Evolutionary conservation across 768 basidiomycete species (phyloP).

Genomic region (Trametes cinnabarina): DNA sequence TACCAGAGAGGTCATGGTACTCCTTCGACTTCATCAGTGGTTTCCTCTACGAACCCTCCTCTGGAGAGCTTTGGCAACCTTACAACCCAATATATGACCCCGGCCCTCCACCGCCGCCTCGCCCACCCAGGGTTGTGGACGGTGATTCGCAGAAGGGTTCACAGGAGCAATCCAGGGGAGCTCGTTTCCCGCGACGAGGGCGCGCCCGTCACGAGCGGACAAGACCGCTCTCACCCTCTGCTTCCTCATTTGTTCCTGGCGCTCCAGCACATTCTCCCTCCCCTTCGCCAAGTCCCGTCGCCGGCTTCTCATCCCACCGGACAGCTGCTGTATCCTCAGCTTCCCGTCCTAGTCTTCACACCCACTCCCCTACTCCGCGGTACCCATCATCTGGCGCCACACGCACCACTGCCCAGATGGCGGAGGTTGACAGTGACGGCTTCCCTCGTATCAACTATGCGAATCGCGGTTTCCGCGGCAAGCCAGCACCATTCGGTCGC

Average conservation of each 20-base stretch:
- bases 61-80: conserved; percentile 45
- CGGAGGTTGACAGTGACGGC: conserved; percentile 1
- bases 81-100: conserved; percentile 71
- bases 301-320: not conserved
- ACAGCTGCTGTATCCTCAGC: not conserved
- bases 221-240: conserved; percentile 12
- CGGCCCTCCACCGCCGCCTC: conserved; percentile 60
- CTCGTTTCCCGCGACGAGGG: conserved; percentile 1
- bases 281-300: not conserved
- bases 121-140: conserved; percentile 1
- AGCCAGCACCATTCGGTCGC: not conserved
- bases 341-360: not conserved
- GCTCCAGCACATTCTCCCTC: conserved; percentile 5
- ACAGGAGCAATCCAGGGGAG: not conserved
- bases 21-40: conserved; percentile 56
- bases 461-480: not conserved
- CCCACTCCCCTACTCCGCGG: not conserved
- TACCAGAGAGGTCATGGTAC: conserved; percentile 44
- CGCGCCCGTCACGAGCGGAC: conserved; percentile 3
- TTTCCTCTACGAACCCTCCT: conserved; percentile 40
- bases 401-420: not conserved
- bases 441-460: not conserved
- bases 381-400: not conserved
- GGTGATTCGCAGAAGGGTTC: not conserved
- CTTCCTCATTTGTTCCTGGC: conserved; percentile 13